A percentile compares a stretch with the other conserved stretches of the same genome.
Evolutionary conservation across 2,329 filamentous ascomycete genomes (phyloP).

Genomic region (Penicillium carneum): DNA sequence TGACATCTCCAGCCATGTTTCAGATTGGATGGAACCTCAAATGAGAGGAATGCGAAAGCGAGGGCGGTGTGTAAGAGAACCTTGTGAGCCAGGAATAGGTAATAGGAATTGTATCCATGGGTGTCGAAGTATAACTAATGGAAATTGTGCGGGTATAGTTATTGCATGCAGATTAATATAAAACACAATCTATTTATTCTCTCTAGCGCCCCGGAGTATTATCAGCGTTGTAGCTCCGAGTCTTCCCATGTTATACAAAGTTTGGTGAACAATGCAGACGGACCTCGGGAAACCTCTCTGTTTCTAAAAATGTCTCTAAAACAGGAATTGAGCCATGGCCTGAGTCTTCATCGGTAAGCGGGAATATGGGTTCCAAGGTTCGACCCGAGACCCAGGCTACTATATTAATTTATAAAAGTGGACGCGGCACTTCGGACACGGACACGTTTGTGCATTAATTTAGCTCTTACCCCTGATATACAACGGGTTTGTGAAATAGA

Average conservation of each 20-base stretch:
- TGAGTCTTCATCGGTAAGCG: slow-evolving; percentile 4
- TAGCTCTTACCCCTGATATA: slow-evolving; percentile 23
- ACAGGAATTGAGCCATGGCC: slow-evolving; percentile 18
- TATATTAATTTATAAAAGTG: slow-evolving; percentile 28
- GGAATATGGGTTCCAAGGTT: slow-evolving; percentile 12
- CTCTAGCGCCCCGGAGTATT: slow-evolving; percentile 3
- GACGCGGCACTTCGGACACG: slow-evolving; percentile 9
- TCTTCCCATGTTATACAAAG: slow-evolving; percentile 16
- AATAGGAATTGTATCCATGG: too few species aligned
- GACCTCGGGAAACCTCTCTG: slow-evolving; percentile 3
- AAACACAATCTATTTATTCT: background rate
- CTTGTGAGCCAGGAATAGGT: background rate
- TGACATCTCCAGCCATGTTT: slow-evolving; percentile 33
- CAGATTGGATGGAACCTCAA: slow-evolving; percentile 25
- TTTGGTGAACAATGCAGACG: slow-evolving; percentile 5
- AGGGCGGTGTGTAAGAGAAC: background rate
- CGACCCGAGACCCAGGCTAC: slow-evolving; percentile 29
- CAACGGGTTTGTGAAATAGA: background rate
- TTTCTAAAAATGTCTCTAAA: slow-evolving; percentile 26
- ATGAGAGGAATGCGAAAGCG: background rate
- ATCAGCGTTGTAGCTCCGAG: slow-evolving; percentile 6
- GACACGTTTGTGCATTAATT: background rate
- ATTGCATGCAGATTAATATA: background rate
- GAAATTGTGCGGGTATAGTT: background rate
- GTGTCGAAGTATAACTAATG: too few species aligned